phyloP scores from a whole-genome alignment of 2,329 filamentous ascomycete species.

The Colletotrichum sp. region DNA sequence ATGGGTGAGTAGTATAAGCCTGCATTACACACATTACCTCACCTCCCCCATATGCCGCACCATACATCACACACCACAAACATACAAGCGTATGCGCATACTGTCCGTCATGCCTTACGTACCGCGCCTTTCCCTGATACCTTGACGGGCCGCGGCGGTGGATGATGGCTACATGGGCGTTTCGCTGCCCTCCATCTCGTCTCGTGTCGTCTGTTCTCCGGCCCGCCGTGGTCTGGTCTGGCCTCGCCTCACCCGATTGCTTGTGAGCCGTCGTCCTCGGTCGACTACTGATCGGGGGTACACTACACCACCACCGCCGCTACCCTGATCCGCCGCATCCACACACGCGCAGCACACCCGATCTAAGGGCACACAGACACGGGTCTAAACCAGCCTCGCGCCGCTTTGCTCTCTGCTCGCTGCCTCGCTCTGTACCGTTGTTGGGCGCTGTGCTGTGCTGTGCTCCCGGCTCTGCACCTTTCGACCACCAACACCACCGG shows the following conservation, averaged over 20 bases:
- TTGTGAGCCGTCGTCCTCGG: neutral
- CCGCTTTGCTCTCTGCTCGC: neutral
- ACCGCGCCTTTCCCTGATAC: neutral
- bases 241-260: neutral
- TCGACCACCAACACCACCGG: neutral
- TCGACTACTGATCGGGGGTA: neutral
- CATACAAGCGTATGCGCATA: neutral
- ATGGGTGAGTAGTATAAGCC: conserved; percentile 35
- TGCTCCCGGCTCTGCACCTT: neutral
- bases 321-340: conserved; percentile 4
- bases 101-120: neutral
- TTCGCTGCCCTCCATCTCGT: conserved; percentile 2
- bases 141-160: neutral
- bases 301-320: neutral
- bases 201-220: neutral
- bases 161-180: neutral
- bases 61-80: neutral
- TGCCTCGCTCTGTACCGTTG: neutral
- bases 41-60: neutral
- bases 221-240: conserved; percentile 7
- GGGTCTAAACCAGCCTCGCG: neutral
- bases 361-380: conserved; percentile 5
- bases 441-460: neutral
- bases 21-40: neutral
- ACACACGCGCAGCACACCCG: neutral